Evolutionary conservation across 148 eudicot genomes (phyloP), one percentile per base, ranked within the genome.

Genomic region (Nepenthes gracilis): DNA sequence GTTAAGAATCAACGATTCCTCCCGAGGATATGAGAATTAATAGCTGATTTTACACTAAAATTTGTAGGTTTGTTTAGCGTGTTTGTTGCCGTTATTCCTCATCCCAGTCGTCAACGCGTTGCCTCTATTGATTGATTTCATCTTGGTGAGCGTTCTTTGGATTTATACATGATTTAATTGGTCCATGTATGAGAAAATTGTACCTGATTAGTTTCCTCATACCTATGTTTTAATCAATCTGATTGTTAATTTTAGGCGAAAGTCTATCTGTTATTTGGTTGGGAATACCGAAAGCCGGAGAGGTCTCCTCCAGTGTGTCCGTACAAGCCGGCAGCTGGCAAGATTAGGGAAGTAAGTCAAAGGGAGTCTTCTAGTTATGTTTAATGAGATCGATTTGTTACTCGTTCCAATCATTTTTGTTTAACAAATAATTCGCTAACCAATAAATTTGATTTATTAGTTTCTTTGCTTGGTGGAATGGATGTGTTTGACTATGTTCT

Each of bases 241-340:
- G 43, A 35, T 56, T 35, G 15, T 60, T 40, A 53, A 10, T 38
- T 54, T 36, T 40, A 90, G 97, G 84, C 75, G 32, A 84, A 70
- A 75, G 62, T 90, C 8, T 90, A 90, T 66, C 40, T 81, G 35
- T 58, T 90, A 53, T 56, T 82, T 6, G 97, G 97, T 33, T 84
- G 89, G 95, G 89, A 90, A 62, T 90, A 90, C 58, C 54, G 80
- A 60, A 87, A 75, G 70, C 97, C 97, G 32, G 91, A 68, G 66
- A 81, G 87, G 63, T 77, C 76, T 13, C 95, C 97, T 12, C 82
- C 92, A 15, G 86, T 85, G 14, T 90, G 97, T 63, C 91, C 97
- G 10, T 77, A 70, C 55, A 90, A 82, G 57, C 97, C 90, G 6
- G 75, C 72, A 1, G 69, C 84, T 52, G 58, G 49, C 73, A 84